Percentiles rank a stretch among this genome's conserved stretches.
Evolutionary conservation across 208 protist genomes (phyloP).

Genomic region (Acanthamoeba castellanii): DNA sequence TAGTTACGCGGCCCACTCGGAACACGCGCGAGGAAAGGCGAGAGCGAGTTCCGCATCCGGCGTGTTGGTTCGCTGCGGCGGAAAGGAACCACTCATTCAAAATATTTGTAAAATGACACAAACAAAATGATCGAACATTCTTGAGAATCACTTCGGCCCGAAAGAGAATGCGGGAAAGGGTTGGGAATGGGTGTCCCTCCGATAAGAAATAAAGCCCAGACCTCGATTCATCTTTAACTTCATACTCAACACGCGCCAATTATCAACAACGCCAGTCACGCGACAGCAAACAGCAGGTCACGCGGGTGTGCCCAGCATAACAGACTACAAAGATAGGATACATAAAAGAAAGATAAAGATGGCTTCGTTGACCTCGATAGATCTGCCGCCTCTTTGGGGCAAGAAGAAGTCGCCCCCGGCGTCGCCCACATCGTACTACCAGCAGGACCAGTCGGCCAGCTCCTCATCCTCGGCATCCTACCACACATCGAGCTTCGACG

Average conservation of each 20-base stretch:
- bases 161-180: background rate
- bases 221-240: background rate
- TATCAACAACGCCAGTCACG: too few relatives aligned
- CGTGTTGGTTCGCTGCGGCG: background rate
- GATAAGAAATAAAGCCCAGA: background rate
- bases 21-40: background rate
- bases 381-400: slow-evolving; percentile 2
- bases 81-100: background rate
- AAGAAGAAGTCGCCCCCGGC: background rate
- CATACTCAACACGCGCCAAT: too few relatives aligned
- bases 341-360: background rate
- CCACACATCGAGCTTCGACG: slow-evolving; percentile 12
- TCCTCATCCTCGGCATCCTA: background rate
- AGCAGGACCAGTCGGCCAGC: background rate
- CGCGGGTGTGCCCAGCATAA: background rate
- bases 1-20: too few relatives aligned
- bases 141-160: background rate
- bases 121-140: background rate
- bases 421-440: background rate
- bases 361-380: background rate
- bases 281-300: too few relatives aligned
- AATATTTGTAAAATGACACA: background rate
- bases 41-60: background rate
- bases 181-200: background rate
- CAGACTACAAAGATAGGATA: background rate